phyloP scores from a whole-genome alignment of 257 asterid genomes.

The Solanum stenotomum region DNA sequence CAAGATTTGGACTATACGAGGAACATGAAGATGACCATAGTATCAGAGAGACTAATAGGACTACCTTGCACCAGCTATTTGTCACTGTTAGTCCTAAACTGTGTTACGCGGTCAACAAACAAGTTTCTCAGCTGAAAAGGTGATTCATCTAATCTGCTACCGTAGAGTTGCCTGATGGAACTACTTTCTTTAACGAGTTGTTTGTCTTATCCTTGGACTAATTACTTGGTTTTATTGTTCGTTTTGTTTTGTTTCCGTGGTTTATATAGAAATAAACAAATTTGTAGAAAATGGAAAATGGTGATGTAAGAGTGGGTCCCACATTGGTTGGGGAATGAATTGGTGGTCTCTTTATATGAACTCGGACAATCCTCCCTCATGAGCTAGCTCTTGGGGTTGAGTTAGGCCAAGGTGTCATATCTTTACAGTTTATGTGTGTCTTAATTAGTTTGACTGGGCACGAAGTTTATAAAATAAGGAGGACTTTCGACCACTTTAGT shows the following conservation, averaged over 20 bases:
- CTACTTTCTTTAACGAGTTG: background rate
- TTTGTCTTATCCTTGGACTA: background rate
- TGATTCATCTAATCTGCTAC: background rate
- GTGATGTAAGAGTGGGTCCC: no score
- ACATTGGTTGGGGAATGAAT: no score
- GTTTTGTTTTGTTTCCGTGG: background rate
- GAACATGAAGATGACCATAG: background rate
- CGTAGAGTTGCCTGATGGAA: background rate
- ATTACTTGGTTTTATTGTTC: background rate
- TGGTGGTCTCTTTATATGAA: no score
- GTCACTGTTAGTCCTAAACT: constrained; percentile 66
- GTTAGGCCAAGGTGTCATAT: no score
- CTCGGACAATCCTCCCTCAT: no score
- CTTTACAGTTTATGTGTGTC: background rate
- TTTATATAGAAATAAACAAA: background rate
- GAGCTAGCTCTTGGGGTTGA: no score
- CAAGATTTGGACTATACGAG: background rate
- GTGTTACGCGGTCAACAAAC: constrained; percentile 58
- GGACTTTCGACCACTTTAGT: no score
- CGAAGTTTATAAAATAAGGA: background rate
- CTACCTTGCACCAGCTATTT: constrained; percentile 42
- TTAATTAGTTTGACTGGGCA: background rate
- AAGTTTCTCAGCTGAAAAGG: constrained; percentile 51
- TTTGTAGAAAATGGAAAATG: background rate
- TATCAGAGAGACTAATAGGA: background rate